Evolutionary conservation across 1,284 basidiomycete genomes (phyloP), one percentile per base, ranked within the genome.

Genomic region (Singerocomus inundabilis): DNA sequence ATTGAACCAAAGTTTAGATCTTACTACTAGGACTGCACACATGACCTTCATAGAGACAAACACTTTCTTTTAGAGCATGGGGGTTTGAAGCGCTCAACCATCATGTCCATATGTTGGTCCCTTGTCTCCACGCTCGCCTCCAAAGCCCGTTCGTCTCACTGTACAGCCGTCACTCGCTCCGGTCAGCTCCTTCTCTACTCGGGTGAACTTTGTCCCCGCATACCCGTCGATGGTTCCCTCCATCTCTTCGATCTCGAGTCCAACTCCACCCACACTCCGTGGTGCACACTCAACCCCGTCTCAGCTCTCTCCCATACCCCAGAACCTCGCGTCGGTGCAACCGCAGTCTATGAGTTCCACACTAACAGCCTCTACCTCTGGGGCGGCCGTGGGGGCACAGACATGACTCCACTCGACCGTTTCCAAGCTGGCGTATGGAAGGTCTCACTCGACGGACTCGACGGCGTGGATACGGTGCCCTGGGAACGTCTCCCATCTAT

Each of bases 351-450:
- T 47, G 57, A 60, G 33, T 30, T 57, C 25, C 46, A 49, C 8
- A 56, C 54, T 4, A 51, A 60, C 12, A 51, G 36, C 15, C 39
- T 78, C 25, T 77, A 72, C 52, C 42, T 75, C 31, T 78, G 73
- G 70, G 75, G 72, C 7, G 75, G 76, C 0, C 62, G 74, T 10
- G 73, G 76, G 6, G 73, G 72, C 2, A 57, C 61, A 24, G 68
- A 72, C 39, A 70, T 71, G 72, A 55, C 64, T 2, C 70, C 70
- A 4, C 58, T 75, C 21, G 57, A 59, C 4, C 48, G 40, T 3
- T 49, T 57, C 29, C 60, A 72, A 47, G 54, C 59, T 0, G 71
- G 69, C n/a, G 25, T 71, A 15, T 74, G 70, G 67, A 57, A 36
- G n/a, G 49, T 46, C 7, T 35, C 25, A 2, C 46, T 54, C n/a